Percentiles rank a stretch among this genome's conserved stretches.
These are phyloP conservation scores for Sordaria brevicollis DNA, from an alignment of 495 filamentous ascomycete species.

Conservation along the genomic window DNA sequence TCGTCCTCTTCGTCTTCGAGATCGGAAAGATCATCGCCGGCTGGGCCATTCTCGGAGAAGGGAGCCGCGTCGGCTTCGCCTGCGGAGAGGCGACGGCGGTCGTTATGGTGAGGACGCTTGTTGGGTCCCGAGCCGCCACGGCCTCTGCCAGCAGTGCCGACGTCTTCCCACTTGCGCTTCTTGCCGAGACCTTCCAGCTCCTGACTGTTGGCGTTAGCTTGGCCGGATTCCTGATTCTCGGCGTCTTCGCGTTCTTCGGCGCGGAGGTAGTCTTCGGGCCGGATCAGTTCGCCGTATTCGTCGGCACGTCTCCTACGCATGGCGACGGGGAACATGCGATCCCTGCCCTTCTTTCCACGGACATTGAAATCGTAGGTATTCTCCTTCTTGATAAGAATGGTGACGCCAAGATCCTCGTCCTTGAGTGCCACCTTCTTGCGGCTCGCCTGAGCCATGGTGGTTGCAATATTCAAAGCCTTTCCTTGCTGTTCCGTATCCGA, in stretches of 20 bases:
- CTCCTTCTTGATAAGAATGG: conserved; percentile 79
- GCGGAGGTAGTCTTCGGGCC: conserved; percentile 87
- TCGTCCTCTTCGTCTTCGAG: conserved; percentile 47
- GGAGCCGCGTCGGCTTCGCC: conserved; percentile 32
- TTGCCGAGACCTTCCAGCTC: conserved; percentile 66
- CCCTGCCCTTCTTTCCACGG: conserved; percentile 82
- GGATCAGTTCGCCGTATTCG: conserved; percentile 87
- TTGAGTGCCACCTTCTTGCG: conserved; percentile 71
- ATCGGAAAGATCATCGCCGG: conserved; percentile 41
- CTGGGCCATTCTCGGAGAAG: conserved; percentile 26
- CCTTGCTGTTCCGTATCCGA: conserved; percentile 88
- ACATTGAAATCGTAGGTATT: conserved; percentile 88
- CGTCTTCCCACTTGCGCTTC: conserved; percentile 88
- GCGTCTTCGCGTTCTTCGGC: conserved; percentile 86
- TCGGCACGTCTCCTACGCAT: conserved; percentile 69
- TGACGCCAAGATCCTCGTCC: conserved; percentile 83
- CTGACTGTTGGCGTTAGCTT: conserved; percentile 27
- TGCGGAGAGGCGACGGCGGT: conserved; percentile 19
- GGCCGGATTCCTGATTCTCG: conserved; percentile 47
- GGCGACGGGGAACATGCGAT: conserved; percentile 85
- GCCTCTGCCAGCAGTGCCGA: conserved; percentile 31
- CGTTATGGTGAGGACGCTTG: conserved; percentile 27
- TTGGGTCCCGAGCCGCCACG: conserved; percentile 20
- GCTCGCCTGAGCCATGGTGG: conserved; percentile 67
- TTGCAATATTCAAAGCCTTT: conserved; percentile 78